Conservation (phyloP, 1,284 basidiomycete genomes). For the Pterulicium gracile region DNA sequence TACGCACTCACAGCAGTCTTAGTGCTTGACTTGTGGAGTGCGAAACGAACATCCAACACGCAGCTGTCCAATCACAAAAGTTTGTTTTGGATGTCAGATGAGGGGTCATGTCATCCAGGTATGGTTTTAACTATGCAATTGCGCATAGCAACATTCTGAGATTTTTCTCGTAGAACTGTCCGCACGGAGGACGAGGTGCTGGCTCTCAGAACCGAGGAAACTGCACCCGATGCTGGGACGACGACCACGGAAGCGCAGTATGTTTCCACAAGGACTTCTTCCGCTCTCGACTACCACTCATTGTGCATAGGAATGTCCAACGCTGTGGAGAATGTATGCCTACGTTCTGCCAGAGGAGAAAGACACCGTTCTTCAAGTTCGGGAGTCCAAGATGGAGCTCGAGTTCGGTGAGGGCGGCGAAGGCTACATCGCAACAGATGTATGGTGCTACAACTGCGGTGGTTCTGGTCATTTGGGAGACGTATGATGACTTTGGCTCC, state of each 20-base stretch:
- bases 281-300: slow-evolving; percentile 1
- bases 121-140: slow-evolving; percentile 13
- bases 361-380: slow-evolving; percentile 30
- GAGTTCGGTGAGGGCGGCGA: slow-evolving; percentile 64
- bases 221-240: slow-evolving; percentile 1
- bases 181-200: neutral
- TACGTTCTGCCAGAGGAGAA: slow-evolving; percentile 57
- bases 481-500: slow-evolving; percentile 33
- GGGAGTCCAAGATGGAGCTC: slow-evolving; percentile 33
- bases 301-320: slow-evolving; percentile 65
- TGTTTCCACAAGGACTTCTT: slow-evolving; percentile 16
- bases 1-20: slow-evolving; percentile 6
- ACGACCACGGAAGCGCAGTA: slow-evolving; percentile 60
- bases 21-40: slow-evolving; percentile 86
- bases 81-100: slow-evolving; percentile 80
- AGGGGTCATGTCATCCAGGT: slow-evolving; percentile 77
- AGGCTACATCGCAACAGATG: slow-evolving; percentile 58
- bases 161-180: slow-evolving; percentile 4
- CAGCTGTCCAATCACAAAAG: slow-evolving; percentile 77
- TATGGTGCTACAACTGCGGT: slow-evolving; percentile 90
- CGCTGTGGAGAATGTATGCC: slow-evolving; percentile 79
- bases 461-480: slow-evolving; percentile 76
- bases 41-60: slow-evolving; percentile 77
- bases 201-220: neutral
- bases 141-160: neutral